Percentiles rank a stretch among this genome's conserved stretches.
Conservation (phyloP, 140 eudicot species). For the Ambrosia hybrid region DNA sequence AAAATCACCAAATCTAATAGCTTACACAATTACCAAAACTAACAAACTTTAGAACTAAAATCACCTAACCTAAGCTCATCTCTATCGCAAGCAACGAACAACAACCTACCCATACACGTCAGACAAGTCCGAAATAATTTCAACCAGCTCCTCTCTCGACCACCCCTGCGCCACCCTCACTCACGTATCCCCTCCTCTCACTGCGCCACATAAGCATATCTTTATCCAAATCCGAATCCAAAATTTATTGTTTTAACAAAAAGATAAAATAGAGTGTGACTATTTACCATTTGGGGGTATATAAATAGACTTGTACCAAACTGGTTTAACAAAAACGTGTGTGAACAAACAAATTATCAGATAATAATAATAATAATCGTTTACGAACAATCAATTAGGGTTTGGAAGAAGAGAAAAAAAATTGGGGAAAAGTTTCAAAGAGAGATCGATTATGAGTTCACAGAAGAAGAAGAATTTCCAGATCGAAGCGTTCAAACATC, state of each 20-base stretch:
- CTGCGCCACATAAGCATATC: no score
- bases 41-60: background rate
- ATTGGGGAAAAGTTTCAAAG: background rate
- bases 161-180: no score
- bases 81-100: no score
- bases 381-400: constrained; percentile 7
- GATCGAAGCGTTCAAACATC: constrained; percentile 22
- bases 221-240: background rate
- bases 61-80: no score
- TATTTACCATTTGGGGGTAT: no score
- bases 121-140: no score
- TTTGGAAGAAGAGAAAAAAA: background rate
- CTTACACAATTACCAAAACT: background rate
- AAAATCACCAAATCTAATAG: no score
- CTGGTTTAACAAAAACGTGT: background rate
- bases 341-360: background rate
- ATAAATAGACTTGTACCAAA: background rate
- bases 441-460: background rate
- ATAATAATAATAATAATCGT: background rate
- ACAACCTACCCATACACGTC: no score
- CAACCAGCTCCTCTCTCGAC: no score
- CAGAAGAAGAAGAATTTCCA: constrained; percentile 26
- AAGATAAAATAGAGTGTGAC: no score
- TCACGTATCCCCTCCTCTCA: no score
- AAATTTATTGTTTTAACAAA: no score